These are phyloP conservation scores for Picocystis salinarum DNA, from an alignment of 139 green algal species.

Conservation along the genomic window DNA sequence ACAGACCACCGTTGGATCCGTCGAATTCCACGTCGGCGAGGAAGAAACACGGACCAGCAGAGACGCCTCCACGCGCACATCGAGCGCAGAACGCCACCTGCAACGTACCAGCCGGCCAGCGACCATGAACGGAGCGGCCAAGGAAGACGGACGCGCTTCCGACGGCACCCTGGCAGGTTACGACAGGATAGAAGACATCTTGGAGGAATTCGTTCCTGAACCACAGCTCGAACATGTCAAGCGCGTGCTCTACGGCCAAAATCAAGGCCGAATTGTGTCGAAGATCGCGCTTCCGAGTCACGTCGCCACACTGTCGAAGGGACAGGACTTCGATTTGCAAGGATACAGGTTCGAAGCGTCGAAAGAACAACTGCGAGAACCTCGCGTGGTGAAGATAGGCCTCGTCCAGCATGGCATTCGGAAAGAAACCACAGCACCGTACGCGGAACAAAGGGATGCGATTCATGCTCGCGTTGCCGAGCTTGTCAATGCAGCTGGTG, in stretches of 20 bases:
- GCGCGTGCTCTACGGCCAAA: slow-evolving; percentile 56
- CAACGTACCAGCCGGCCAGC: no score
- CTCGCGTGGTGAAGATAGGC: slow-evolving; percentile 53
- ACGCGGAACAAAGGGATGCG: slow-evolving; percentile 47
- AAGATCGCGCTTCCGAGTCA: slow-evolving; percentile 11
- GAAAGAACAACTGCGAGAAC: slow-evolving; percentile 51
- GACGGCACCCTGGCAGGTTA: slow-evolving; percentile 19
- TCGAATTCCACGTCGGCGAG: no score
- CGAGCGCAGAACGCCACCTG: no score
- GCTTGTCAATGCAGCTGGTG: slow-evolving; percentile 51
- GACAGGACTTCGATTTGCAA: slow-evolving; percentile 41
- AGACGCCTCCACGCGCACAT: no score
- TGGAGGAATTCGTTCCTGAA: slow-evolving; percentile 35
- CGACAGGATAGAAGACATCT: slow-evolving; percentile 23
- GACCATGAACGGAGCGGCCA: neutral
- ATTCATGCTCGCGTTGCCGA: slow-evolving; percentile 36
- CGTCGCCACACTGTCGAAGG: neutral
- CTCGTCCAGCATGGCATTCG: slow-evolving; percentile 72
- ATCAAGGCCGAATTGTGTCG: slow-evolving; percentile 33
- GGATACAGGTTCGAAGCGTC: slow-evolving; percentile 50
- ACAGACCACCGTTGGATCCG: no score
- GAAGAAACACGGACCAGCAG: no score
- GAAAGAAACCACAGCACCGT: slow-evolving; percentile 58
- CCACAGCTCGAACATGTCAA: slow-evolving; percentile 43
- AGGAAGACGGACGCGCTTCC: neutral